Base-by-base conservation (phyloP, 2,329 filamentous ascomycete genomes). In the Ampelomyces quisqualis region DNA sequence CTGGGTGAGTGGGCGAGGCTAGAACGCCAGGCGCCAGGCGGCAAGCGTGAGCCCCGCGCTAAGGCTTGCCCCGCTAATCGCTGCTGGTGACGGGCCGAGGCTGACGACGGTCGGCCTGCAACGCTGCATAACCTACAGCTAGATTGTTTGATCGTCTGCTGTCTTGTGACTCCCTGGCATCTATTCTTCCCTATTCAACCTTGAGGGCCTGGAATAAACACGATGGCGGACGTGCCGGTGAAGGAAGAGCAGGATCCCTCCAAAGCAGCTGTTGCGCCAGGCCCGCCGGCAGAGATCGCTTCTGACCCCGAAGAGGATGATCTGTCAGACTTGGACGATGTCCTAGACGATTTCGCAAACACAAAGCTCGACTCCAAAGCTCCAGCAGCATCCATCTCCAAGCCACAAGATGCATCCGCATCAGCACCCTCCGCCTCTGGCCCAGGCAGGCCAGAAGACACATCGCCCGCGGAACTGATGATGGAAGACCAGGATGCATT, bases 301-400 rank as follows among this genome's bases (percentile, higher is more conserved):
- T 85, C 90, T 14, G 91, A 96, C 60, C 91, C 90, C 5, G 91
- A 97, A 53, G 90, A 95, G 69, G 93, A 93, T 68, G 88, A 93
- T 55, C 73, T 93, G 14, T 88, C 96, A 61, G 93, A 97, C 60
- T 75, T 98, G 30, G 93, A 98, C 70, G 91, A 97, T 57, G 86
- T 97, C 69, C 83, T 98, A 18, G 89, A 96, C 64, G 87, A 96
- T 51, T 98, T 98, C 71, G 84, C 85, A 28, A 72, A 85, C 19
- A 75, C 77, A 36, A 82, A 84, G 53, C 58, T 83, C 43, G 73
- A 79, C 53, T 62, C 70, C 55, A 77, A 74, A 64, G 61, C 67
- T 30, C 52, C 53, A 46, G 56, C 55, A 26, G 36, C 55, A 3
- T 56, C 48, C 36, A 56, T 58, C 28, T 49, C 69, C 8, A 46